Percentiles rank a stretch among this genome's conserved stretches.
phyloP scores from a whole-genome alignment of 129 eudicot genomes.

The Deinandra increscens region DNA sequence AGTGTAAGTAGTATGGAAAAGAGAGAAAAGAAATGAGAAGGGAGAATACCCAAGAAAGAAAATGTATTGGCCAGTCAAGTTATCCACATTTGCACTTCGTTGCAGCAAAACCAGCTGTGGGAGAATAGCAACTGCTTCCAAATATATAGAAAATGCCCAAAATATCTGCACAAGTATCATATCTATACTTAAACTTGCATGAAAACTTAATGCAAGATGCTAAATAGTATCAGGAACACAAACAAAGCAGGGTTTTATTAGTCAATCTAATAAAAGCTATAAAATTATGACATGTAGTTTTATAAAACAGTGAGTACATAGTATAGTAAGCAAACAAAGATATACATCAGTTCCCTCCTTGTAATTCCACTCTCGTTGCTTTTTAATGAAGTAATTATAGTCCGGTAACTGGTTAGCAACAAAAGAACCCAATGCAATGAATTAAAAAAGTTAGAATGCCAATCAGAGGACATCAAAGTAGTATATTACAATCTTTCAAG shows the following conservation, averaged over 20 bases:
- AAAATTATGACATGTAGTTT: too few species aligned
- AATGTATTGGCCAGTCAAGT: constrained; percentile 82
- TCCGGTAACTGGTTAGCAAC: not conserved
- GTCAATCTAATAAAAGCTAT: too few species aligned
- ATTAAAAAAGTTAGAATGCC: not conserved
- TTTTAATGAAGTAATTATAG: too few species aligned
- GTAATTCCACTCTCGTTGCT: too few species aligned
- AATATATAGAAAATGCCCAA: constrained; percentile 84
- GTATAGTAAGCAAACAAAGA: too few species aligned
- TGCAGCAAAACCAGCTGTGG: constrained; percentile 87
- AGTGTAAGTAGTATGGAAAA: not conserved
- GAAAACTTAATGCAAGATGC: not conserved
- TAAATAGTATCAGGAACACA: too few species aligned
- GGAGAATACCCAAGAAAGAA: constrained; percentile 72
- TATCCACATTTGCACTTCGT: constrained; percentile 84
- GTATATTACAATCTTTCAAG: not conserved
- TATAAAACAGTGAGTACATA: too few species aligned
- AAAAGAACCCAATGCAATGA: not conserved
- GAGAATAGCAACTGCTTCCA: constrained; percentile 91
- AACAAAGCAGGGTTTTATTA: too few species aligned
- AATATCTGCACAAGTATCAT: constrained; percentile 52
- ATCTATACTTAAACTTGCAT: not conserved
- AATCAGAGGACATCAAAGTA: too few species aligned
- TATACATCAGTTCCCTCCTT: too few species aligned
- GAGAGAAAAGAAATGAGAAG: not conserved